Percentiles rank a stretch among this genome's conserved stretches.
phyloP scores from a whole-genome alignment of 352 stramenopile species.

The Stephanocyclus meneghinianus region DNA sequence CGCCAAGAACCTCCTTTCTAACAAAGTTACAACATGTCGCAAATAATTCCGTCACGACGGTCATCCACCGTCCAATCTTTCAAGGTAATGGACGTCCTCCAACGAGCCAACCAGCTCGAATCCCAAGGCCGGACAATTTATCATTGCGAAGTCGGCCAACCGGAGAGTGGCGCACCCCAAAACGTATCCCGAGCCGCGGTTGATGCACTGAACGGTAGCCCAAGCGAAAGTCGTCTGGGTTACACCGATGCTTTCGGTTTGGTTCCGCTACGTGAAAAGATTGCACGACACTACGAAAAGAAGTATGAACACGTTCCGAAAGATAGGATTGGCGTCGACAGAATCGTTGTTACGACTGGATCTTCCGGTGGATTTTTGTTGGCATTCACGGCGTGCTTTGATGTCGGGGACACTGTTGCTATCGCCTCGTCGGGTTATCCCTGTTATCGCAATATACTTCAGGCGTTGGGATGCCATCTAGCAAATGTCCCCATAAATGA shows the following conservation, averaged over 20 bases:
- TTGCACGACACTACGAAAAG: constrained; percentile 71
- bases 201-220: constrained; percentile 47
- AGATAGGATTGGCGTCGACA: constrained; percentile 28
- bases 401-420: constrained; percentile 78
- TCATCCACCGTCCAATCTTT: constrained; percentile 63
- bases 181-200: constrained; percentile 68
- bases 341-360: constrained; percentile 83
- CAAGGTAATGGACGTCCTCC: constrained; percentile 83
- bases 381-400: constrained; percentile 82
- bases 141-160: constrained; percentile 83
- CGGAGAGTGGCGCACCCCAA: constrained; percentile 73
- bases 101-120: constrained; percentile 76
- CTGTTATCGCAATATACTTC: constrained; percentile 86
- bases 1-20: no score
- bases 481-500: constrained; percentile 75
- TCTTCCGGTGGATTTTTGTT: constrained; percentile 82
- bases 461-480: constrained; percentile 71
- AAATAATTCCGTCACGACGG: constrained; percentile 22
- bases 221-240: constrained; percentile 58
- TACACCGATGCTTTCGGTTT: constrained; percentile 85
- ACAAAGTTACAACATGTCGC: not conserved
- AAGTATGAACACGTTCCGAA: constrained; percentile 53
- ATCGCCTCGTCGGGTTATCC: constrained; percentile 82
- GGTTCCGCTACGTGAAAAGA: constrained; percentile 66
- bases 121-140: constrained; percentile 55